phyloP scores from a whole-genome alignment of 2,329 filamentous ascomycete species.

The Aspergillus floridensis region DNA sequence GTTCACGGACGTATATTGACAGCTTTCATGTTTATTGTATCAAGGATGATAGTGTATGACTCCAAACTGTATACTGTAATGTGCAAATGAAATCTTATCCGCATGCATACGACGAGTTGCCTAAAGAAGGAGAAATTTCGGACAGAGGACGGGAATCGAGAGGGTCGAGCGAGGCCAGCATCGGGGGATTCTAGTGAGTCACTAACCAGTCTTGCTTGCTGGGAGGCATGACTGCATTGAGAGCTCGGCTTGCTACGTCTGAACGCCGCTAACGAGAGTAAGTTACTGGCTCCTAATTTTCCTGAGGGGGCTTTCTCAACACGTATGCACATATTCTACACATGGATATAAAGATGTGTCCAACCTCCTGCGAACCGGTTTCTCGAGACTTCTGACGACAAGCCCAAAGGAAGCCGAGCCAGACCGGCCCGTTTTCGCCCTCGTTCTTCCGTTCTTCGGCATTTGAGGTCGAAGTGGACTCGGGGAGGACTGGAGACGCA shows the following conservation, averaged over 20 bases:
- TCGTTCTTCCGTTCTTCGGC: constrained; percentile 16
- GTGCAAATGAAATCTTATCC: background rate
- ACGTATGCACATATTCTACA: background rate
- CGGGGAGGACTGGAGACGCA: background rate
- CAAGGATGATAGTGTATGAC: background rate
- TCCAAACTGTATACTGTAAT: background rate
- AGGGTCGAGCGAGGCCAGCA: background rate
- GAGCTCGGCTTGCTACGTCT: too few species aligned
- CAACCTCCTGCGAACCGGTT: too few species aligned
- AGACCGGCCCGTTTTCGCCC: constrained; percentile 13
- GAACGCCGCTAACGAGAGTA: too few species aligned
- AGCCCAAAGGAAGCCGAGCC: background rate
- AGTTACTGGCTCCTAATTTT: too few species aligned
- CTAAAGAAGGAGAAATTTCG: background rate
- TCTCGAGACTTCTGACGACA: too few species aligned
- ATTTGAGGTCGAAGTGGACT: background rate
- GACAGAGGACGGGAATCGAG: background rate
- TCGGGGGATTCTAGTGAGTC: background rate
- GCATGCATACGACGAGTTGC: background rate
- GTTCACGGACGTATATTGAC: background rate
- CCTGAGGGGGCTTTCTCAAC: too few species aligned
- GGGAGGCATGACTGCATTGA: too few species aligned
- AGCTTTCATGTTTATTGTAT: background rate
- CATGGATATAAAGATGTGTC: too few species aligned
- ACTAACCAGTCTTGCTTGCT: background rate